phyloP scores from a whole-genome alignment of 2,329 filamentous ascomycete genomes.

The Hortaea sp. region DNA sequence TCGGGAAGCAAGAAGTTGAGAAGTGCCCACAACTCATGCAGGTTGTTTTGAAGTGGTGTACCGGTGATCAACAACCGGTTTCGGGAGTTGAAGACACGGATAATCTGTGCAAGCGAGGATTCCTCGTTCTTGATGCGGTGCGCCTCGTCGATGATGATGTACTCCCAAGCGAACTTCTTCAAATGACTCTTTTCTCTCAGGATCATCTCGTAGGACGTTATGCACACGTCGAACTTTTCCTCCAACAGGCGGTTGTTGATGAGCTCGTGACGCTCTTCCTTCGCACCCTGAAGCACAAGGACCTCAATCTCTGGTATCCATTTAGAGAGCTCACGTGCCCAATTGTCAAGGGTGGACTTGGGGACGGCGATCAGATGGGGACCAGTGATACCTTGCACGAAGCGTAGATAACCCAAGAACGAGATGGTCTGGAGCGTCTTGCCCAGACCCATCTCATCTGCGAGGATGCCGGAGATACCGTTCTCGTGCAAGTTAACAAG shows the following conservation, averaged over 20 bases:
- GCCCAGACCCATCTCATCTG: constrained; percentile 96
- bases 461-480: constrained; percentile 93
- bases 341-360: constrained; percentile 96
- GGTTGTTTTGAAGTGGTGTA: constrained; percentile 92
- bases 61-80: constrained; percentile 94
- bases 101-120: constrained; percentile 91
- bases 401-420: constrained; percentile 88
- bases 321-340: constrained; percentile 84
- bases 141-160: constrained; percentile 97
- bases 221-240: constrained; percentile 93
- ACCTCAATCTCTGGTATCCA: constrained; percentile 97
- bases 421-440: constrained; percentile 97
- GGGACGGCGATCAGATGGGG: constrained; percentile 88
- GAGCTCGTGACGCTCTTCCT: constrained; percentile 79
- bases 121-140: constrained; percentile 99
- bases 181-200: constrained; percentile 86
- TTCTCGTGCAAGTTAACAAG: constrained; percentile 96
- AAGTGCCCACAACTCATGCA: constrained; percentile 94
- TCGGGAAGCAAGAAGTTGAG: constrained; percentile 97
- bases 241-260: constrained; percentile 88
- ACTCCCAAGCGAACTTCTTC: constrained; percentile 98
- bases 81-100: constrained; percentile 88
- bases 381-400: constrained; percentile 78
- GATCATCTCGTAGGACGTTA: constrained; percentile 99
- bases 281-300: constrained; percentile 84